Conservation (phyloP, 1,139 yeast genomes). For the Yamadazyma songkhlaensis region DNA sequence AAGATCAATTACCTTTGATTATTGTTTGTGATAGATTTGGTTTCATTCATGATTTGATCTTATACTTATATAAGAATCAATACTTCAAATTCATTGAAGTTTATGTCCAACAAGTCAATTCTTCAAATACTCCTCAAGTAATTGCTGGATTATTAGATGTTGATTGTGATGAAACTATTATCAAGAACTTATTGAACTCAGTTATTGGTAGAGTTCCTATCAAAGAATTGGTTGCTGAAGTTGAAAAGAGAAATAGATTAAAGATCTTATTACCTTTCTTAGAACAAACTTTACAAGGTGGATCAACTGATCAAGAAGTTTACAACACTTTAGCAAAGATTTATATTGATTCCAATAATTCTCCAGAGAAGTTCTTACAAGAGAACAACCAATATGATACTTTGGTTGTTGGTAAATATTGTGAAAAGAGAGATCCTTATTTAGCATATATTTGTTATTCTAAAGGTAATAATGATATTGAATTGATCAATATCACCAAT, state of each 20-base stretch:
- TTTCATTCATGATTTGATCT: slow-evolving; percentile 89
- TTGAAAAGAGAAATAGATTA: slow-evolving; percentile 92
- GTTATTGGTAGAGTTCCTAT: slow-evolving; percentile 96
- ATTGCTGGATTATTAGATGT: slow-evolving; percentile 95
- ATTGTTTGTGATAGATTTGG: slow-evolving; percentile 93
- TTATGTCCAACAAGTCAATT: slow-evolving; percentile 95
- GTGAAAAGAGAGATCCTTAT: slow-evolving; percentile 99
- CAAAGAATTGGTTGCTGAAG: slow-evolving; percentile 85
- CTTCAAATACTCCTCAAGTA: slow-evolving; percentile 93
- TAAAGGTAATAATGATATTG: slow-evolving; percentile 89
- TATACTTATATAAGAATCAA: slow-evolving; percentile 91
- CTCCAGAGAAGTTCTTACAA: slow-evolving; percentile 93
- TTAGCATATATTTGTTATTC: slow-evolving; percentile 96
- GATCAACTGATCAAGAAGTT: slow-evolving; percentile 87
- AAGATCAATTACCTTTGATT: slow-evolving; percentile 94
- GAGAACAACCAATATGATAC: slow-evolving; percentile 91
- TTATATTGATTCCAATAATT: slow-evolving; percentile 94
- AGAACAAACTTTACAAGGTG: slow-evolving; percentile 85
- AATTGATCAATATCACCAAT: slow-evolving; percentile 85
- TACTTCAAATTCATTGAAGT: slow-evolving; percentile 95
- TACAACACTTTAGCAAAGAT: slow-evolving; percentile 95
- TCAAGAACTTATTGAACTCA: slow-evolving; percentile 75
- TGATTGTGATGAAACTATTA: slow-evolving; percentile 90
- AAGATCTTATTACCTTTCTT: slow-evolving; percentile 89
- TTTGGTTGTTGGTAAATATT: slow-evolving; percentile 91